Evolutionary conservation across 768 basidiomycete species (phyloP).

Genomic region (Boletellus ananiceps): DNA sequence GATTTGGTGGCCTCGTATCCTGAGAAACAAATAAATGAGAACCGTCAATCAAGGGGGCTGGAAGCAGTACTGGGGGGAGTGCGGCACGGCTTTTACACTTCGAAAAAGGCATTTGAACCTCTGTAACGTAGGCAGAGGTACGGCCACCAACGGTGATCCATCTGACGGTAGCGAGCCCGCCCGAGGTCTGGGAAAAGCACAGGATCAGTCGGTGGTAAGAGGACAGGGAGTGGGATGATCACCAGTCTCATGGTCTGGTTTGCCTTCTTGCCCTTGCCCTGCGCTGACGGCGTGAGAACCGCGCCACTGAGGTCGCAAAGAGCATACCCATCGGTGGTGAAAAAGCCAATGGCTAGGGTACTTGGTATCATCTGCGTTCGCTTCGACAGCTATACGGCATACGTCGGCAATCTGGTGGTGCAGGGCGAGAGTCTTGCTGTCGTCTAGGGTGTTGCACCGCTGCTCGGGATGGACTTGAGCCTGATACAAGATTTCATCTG

Average conservation of each 20-base stretch:
- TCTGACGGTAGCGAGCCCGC: conserved; percentile 64
- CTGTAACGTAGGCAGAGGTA: conserved; percentile 66
- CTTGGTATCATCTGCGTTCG: conserved; percentile 61
- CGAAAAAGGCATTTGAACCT: conserved; percentile 47
- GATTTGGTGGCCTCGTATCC: not conserved
- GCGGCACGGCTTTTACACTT: not conserved
- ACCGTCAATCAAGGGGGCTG: not conserved
- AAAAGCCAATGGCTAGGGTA: conserved; percentile 71
- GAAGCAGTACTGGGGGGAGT: not conserved
- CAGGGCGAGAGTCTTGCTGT: conserved; percentile 45
- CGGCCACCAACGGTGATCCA: conserved; percentile 75
- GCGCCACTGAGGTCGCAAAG: not conserved
- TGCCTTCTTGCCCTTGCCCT: conserved; percentile 59
- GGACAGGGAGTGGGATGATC: conserved; percentile 19
- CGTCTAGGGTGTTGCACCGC: conserved; percentile 51
- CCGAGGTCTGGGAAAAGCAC: conserved; percentile 49
- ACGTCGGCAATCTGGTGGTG: conserved; percentile 52
- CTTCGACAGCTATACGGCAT: conserved; percentile 57
- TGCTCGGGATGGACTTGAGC: conserved; percentile 69
- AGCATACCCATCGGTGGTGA: conserved; percentile 58
- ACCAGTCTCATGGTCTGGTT: conserved; percentile 46
- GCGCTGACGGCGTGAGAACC: conserved; percentile 12
- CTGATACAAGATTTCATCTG: conserved; percentile 74
- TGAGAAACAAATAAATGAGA: not conserved
- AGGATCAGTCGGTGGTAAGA: conserved; percentile 2